Evolutionary conservation across 306 rosid genomes (phyloP), one percentile per base, ranked within the genome.

Genomic region (Malus orientalis): DNA sequence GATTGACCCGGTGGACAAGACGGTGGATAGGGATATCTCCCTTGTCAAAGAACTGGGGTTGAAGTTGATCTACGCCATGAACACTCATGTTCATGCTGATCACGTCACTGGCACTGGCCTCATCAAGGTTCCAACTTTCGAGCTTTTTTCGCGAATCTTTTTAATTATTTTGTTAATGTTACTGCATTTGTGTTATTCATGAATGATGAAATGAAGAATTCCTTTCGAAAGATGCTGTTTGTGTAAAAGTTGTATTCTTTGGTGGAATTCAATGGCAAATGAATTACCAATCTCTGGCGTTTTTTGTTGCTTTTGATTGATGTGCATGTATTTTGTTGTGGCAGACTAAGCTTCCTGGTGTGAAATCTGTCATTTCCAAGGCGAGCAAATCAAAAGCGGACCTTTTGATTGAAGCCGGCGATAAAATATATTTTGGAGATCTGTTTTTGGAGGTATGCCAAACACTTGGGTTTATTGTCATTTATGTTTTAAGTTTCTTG

Each of bases 41-140:
- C 87, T 96, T 36, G 80, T 96, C 63, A 65, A 84, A 69, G 93
- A 96, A 74, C 55, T 91, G 72, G 98, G 98, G 4, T 60, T 96
- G 83, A 88, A 85, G 81, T 89, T 92, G 62, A 82, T 92, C 33
- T 92, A 87, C 69, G 99, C 97, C 75, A 60, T 91, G 87, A 96
- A 96, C 85, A 96, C 99, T 29, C 99, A 92, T 84, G 97, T 96
- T 54, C 99, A 96, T 75, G 98, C 99, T n/a, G 99, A 96, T 80
- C 99, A 96, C 87, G 89, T 96, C 20, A 96, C 98, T 47, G 99
- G 99, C 13, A 89, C 91, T 77, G 99, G 98, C 61, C 91, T 89
- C 23, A 81, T 96, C 18, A 96, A 96, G 99, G 93, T 89, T 36
- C 74, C 63, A 27, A 69, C 49, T 81, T 69, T 71, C 60, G 66